Percentiles rank a stretch among this genome's conserved stretches.
phyloP scores from a whole-genome alignment of 2,329 filamentous ascomycete species.

The Dryadomyces quercus-mongolicae region DNA sequence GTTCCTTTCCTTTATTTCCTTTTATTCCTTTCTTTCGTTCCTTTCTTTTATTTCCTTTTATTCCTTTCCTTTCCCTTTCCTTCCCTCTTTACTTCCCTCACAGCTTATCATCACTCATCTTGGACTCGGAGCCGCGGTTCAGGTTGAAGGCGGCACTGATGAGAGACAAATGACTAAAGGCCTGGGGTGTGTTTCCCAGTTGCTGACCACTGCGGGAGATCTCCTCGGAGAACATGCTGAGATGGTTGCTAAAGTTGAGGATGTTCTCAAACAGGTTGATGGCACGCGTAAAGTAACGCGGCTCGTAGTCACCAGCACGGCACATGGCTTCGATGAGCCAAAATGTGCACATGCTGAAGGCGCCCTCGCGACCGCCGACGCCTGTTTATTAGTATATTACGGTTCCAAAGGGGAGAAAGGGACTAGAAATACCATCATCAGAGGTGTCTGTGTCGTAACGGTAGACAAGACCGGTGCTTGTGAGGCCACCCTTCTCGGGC shows the following conservation, averaged over 20 bases:
- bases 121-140: constrained; percentile 34
- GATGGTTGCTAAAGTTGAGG: constrained; percentile 62
- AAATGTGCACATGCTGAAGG: constrained; percentile 73
- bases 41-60: neutral
- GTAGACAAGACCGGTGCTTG: constrained; percentile 63
- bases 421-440: constrained; percentile 46
- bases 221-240: constrained; percentile 70
- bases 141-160: constrained; percentile 70
- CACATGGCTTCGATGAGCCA: constrained; percentile 73
- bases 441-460: constrained; percentile 58
- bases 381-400: constrained; percentile 34
- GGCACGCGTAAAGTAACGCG: constrained; percentile 48
- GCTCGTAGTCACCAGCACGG: constrained; percentile 51
- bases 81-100: constrained; percentile 1
- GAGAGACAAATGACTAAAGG: constrained; percentile 64
- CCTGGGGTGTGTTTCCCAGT: constrained; percentile 68
- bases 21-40: neutral
- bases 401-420: neutral
- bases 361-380: constrained; percentile 62
- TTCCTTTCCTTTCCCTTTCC: neutral
- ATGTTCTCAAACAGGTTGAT: constrained; percentile 68
- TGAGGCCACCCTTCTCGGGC: constrained; percentile 64
- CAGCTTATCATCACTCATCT: constrained; percentile 12
- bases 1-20: neutral
- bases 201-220: constrained; percentile 65